Base-by-base conservation (phyloP, 805 yeast genomes). In the Brettanomyces naardenensis region DNA sequence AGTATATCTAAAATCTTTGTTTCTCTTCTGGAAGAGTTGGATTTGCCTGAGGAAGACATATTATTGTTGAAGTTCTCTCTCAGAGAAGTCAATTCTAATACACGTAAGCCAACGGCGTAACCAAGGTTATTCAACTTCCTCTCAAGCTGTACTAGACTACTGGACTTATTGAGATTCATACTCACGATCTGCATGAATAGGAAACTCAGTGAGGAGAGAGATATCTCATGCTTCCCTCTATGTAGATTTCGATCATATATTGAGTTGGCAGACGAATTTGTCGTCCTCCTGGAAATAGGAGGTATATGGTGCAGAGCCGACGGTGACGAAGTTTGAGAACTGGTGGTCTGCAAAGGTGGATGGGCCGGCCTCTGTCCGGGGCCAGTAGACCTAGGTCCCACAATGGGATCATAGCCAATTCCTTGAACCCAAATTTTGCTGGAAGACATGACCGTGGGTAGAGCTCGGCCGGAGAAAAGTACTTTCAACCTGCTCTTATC, bases 221-320 rank as follows among this genome's bases (percentile, higher is more conserved):
- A 78, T 26, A 85, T 79, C 40, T 83, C 90, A 22, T 74, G 73
- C 14, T 75, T 66, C 40, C 80, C 71, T 46, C 89, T 71, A 42
- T 73, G 76, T 31, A 78, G 62, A 46, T 79, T 82, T 46, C 76
- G 72, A 51, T 86, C 95, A 48, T 80, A 85, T 20, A 83, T 76
- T 1, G 37, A 27, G 21, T 21, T 15, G 6, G 33, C 18, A n/a
- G 9, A n/a, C 9, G 5, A 14, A 15, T n/a, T 30, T 19, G 37
- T 39, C 5, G 38, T 14, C 41, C 36, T 39, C 28, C 29, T 40
- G 35, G 35, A 40, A 9, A 38, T n/a, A 3, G 38, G 33, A n/a
- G 39, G 37, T 10, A 37, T 35, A 5, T 70, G 44, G 5, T 33
- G 22, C 20, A 21, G 18, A 9, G n/a, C 15, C 6, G 20, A 11